Base-by-base conservation (phyloP, 78 protist genomes). In the Dictyostelium brefeldianum region DNA sequence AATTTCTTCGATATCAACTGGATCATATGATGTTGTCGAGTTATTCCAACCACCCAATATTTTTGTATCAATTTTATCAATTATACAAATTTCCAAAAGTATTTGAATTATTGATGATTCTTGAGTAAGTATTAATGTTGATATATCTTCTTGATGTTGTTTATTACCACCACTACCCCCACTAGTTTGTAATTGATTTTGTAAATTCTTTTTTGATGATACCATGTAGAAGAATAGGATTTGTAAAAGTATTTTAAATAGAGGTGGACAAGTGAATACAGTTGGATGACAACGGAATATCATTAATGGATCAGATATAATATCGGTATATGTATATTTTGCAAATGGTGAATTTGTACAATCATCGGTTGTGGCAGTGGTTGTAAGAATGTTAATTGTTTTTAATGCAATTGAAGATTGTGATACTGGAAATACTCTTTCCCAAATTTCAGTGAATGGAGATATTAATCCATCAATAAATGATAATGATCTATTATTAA, bases 21-120 rank as follows among this genome's bases (percentile, higher is more conserved):
- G 50, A 11, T 74, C 78, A 71, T 12, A 78, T 12, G 57, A 8
- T 46, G 51, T 22, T 46, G 7, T 15, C 12, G 2, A 0, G 0
- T 67, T 67, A 5, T 27, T 31, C n/a, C n/a, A n/a, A 22, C 17
- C 1, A 59, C n/a, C 12, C 5, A 15, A 17, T 22, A 2, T 70
- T 48, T 18, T 20, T 36, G 51, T 62, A 79, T 31, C 27, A 12
- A 62, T 62, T 53, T 8, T 43, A 56, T 89, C 75, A 9, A 80
- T 75, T 27, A 79, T 31, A 64, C 95, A 90, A n/a, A 90, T 27
- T 12, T 90, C 95, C 8, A 90, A 78, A n/a, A 90, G 27, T 29
- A 74, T 36, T 51, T 90, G 95, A 65, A 90, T 70, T 53, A 90
- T 80, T 18, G 89, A 62, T 56, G 90, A 80, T 54, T 90, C 95